Evolutionary conservation across 805 yeast genomes (phyloP), one percentile per base, ranked within the genome.

Genomic region (Sungouiella blattae): DNA sequence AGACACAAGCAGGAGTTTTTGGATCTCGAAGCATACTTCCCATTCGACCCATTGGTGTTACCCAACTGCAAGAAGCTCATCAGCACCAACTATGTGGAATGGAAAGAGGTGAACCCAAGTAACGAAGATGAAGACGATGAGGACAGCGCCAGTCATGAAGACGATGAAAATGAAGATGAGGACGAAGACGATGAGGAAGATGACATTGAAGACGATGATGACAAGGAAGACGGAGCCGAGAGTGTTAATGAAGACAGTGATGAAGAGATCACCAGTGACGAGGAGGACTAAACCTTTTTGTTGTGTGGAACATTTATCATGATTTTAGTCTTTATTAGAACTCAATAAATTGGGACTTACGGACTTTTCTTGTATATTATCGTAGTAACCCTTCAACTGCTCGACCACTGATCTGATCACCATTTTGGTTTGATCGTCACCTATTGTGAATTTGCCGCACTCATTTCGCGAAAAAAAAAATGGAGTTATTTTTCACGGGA

Each of bases 21-120:
- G 46, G 95, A 87, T 51, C 68, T 91, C 34, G 96, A 89, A 57
- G 88, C 93, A n/a, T 91, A 87, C 57, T 91, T 91, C 61, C 98
- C 98, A 9, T 91, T 86, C 57, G 98, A 91, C 65, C 98, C 98
- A 1, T 61, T 93, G 42, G 77, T 84, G 33, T 71, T 91, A 43
- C 83, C 80, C 29, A 61, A 61, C 8, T 75, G 86, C 31, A 77
- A 80, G 49, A 57, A 62, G 26, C 56, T 77, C 22, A 62, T 93
- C 37, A 65, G 71, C 21, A 68, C 62, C 5, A 70, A 72, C 40
- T 68, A 65, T 35, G 78, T 89, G 18, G 93, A 88, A 50, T 91
- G 98, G 98, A 52, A 62, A 5, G 64, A 64, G 26, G 73, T 66
- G 14, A 65, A 67, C 35, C 72, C 72, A 5, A 57, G 55, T 30